Evolutionary conservation across 176 grass and related monocot genomes (phyloP).

Genomic region (Triticum timopheevii): DNA sequence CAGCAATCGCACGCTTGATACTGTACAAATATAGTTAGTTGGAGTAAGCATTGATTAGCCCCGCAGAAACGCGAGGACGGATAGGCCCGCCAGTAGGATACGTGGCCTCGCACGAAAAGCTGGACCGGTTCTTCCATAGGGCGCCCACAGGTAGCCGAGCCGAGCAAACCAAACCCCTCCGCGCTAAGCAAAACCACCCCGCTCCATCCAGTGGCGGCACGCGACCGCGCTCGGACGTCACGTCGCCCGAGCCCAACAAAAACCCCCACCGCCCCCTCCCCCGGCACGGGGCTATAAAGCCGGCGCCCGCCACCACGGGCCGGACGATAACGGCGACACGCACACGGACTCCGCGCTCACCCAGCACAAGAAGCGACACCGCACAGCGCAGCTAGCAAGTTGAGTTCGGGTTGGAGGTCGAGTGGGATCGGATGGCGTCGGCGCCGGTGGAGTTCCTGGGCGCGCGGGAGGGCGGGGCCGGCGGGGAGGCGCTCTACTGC

Average conservation of each 20-base stretch:
- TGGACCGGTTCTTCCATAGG: constrained; percentile 19
- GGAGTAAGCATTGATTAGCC: neutral
- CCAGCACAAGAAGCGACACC: neutral
- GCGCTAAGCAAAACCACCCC: constrained; percentile 29
- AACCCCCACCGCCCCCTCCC: neutral
- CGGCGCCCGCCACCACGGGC: neutral
- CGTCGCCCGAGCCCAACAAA: neutral
- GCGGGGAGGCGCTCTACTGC: constrained; percentile 80
- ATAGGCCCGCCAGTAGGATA: neutral
- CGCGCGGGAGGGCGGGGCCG: constrained; percentile 19
- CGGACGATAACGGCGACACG: neutral
- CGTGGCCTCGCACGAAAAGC: neutral
- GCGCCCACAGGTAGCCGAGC: neutral
- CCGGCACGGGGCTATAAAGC: constrained; percentile 22
- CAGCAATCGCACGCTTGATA: neutral
- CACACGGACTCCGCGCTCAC: neutral
- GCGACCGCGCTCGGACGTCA: neutral
- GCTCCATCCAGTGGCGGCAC: neutral
- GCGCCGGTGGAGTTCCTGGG: constrained; percentile 44
- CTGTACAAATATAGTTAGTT: neutral
- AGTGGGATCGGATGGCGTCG: neutral
- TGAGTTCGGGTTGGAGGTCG: no score
- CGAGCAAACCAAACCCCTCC: constrained; percentile 12
- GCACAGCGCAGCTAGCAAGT: no score
- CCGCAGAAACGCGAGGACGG: neutral